Evolutionary conservation across 352 stramenopile species (phyloP).

Genomic region (Phytopythium delawarense): DNA sequence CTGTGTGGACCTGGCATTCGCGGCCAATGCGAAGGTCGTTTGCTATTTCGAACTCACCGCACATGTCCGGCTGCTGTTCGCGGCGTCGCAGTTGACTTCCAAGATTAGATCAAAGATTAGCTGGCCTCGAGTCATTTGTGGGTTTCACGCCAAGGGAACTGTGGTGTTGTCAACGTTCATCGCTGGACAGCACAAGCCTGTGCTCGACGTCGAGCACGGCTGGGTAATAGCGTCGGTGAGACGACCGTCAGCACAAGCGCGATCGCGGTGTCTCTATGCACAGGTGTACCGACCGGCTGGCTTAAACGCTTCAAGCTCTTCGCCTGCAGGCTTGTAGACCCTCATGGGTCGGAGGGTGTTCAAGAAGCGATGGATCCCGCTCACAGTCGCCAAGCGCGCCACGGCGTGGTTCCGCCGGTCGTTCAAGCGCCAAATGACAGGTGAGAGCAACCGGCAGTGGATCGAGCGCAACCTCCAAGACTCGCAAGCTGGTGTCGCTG

Average conservation of each 20-base stretch:
- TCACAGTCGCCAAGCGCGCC: conserved; percentile 11
- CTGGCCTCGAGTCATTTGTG: not conserved
- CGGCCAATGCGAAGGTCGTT: not conserved
- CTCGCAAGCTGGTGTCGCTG: conserved; percentile 44
- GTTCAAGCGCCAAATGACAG: conserved; percentile 59
- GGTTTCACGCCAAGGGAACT: conserved; percentile 1
- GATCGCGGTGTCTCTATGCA: not conserved
- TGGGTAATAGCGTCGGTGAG: not conserved
- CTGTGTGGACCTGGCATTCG: not conserved
- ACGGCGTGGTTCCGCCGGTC: conserved; percentile 22
- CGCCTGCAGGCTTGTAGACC: not conserved
- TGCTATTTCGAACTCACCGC: too few species aligned
- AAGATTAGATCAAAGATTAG: not conserved
- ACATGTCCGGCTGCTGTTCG: too few species aligned
- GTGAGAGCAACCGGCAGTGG: conserved; percentile 63
- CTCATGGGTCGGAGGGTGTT: not conserved
- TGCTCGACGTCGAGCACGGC: not conserved
- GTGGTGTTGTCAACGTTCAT: not conserved
- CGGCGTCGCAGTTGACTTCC: not conserved
- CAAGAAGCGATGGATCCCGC: conserved; percentile 2
- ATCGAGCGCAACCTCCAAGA: conserved; percentile 71
- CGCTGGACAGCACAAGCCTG: not conserved
- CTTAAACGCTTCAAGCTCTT: not conserved
- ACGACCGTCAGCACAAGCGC: not conserved
- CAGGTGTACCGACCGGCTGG: not conserved